phyloP scores from a whole-genome alignment of 1,284 basidiomycete species.

The Ceraceosorus bombacis region DNA sequence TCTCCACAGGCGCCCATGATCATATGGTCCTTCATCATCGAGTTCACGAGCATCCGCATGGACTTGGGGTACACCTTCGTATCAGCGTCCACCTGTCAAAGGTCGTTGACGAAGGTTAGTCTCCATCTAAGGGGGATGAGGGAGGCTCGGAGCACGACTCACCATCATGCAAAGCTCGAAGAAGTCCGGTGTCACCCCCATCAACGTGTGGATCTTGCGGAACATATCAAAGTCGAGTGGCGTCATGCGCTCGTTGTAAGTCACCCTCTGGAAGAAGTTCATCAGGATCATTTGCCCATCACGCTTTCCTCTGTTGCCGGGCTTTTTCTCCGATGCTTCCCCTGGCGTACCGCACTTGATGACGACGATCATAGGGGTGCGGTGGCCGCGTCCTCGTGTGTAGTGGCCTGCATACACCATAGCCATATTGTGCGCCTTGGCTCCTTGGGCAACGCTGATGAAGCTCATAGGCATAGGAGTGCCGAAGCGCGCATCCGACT shows the following conservation, averaged over 20 bases:
- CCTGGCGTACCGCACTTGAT: slow-evolving; percentile 90
- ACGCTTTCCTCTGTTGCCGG: slow-evolving; percentile 95
- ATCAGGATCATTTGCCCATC: slow-evolving; percentile 98
- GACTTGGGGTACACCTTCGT: slow-evolving; percentile 50
- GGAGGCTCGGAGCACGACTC: slow-evolving; percentile 33
- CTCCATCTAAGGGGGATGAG: neutral
- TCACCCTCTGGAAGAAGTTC: slow-evolving; percentile 98
- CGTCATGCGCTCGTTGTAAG: slow-evolving; percentile 97
- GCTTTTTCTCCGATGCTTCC: slow-evolving; percentile 70
- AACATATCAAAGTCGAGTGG: slow-evolving; percentile 97
- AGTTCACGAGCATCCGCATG: slow-evolving; percentile 53
- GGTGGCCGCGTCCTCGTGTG: slow-evolving; percentile 61
- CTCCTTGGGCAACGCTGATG: slow-evolving; percentile 76
- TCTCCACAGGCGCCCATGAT: slow-evolving; percentile 99
- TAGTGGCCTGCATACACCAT: slow-evolving; percentile 99
- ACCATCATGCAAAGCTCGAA: slow-evolving; percentile 98
- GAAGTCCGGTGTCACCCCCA: slow-evolving; percentile 99
- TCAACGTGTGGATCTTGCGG: slow-evolving; percentile 87
- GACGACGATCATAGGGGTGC: slow-evolving; percentile 88
- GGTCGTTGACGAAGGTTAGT: neutral
- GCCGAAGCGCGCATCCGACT: slow-evolving; percentile 89
- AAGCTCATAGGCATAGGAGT: slow-evolving; percentile 95
- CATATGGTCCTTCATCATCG: slow-evolving; percentile 95
- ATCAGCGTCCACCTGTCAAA: slow-evolving; percentile 83
- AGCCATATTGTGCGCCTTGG: slow-evolving; percentile 84